Evolutionary conservation across 768 basidiomycete species (phyloP).

Genomic region (Tulasnella sp.): DNA sequence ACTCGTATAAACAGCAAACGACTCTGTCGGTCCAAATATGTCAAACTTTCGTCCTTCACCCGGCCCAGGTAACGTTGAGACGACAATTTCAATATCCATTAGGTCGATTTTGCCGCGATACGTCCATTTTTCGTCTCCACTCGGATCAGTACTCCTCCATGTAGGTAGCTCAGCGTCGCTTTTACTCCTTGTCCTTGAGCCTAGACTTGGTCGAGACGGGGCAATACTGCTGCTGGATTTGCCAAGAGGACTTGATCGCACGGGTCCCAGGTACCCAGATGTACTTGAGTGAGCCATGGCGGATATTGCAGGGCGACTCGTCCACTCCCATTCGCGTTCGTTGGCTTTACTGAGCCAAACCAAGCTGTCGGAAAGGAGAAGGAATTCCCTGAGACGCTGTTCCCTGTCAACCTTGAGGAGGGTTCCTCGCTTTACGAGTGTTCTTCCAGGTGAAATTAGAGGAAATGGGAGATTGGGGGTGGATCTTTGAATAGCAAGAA

Average conservation of each 20-base stretch:
- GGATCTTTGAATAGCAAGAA: conserved; percentile 77
- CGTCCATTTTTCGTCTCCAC: conserved; percentile 67
- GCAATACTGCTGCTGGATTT: background rate
- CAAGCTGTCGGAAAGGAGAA: conserved; percentile 81
- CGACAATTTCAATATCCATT: conserved; percentile 75
- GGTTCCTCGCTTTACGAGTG: conserved; percentile 61
- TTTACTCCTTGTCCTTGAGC: conserved; percentile 55
- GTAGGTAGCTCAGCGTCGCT: conserved; percentile 61
- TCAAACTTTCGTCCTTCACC: conserved; percentile 67
- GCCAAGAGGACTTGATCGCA: conserved; percentile 14
- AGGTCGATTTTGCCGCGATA: conserved; percentile 72
- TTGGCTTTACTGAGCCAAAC: conserved; percentile 70
- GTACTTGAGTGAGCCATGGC: background rate
- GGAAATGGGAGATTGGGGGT: conserved; percentile 77
- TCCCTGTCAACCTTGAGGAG: conserved; percentile 40
- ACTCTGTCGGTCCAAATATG: conserved; percentile 68
- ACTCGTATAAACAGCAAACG: conserved; percentile 74
- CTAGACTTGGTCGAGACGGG: conserved; percentile 44
- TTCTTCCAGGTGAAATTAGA: conserved; percentile 80
- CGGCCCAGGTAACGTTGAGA: conserved; percentile 51
- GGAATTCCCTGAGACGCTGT: conserved; percentile 66
- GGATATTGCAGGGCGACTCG: background rate
- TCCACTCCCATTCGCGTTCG: conserved; percentile 38
- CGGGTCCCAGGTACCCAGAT: background rate
- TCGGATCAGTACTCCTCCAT: conserved; percentile 40